Evolutionary conservation across 106 monocot species (phyloP).

Genomic region (Acorus calamus): DNA sequence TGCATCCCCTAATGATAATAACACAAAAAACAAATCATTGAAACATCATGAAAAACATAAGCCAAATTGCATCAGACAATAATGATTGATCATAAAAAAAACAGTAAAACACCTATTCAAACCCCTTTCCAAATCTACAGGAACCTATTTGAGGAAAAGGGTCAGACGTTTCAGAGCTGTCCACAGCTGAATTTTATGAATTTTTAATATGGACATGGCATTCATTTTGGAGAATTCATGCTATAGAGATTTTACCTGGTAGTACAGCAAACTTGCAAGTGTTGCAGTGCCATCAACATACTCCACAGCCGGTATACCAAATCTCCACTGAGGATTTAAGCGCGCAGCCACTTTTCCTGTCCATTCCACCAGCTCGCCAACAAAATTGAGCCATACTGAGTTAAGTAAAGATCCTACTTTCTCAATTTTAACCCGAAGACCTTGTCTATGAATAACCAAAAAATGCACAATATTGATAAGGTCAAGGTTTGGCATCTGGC

Average conservation of each 20-base stretch:
- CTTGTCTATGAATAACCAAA: constrained; percentile 82
- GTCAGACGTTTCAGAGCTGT: too few species aligned
- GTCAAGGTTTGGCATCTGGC: constrained; percentile 95
- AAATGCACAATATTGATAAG: constrained; percentile 81
- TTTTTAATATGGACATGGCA: too few species aligned
- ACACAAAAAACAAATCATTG: too few species aligned
- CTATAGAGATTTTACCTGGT: constrained; percentile 41
- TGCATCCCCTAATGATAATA: too few species aligned
- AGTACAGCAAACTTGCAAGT: constrained; percentile 71
- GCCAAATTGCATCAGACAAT: too few species aligned
- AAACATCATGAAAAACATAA: too few species aligned
- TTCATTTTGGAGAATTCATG: too few species aligned
- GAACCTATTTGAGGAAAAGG: too few species aligned
- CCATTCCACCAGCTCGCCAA: constrained; percentile 45
- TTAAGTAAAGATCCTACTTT: constrained; percentile 32
- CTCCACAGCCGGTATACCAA: constrained; percentile 44
- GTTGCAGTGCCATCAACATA: constrained; percentile 71
- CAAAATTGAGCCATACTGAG: constrained; percentile 33
- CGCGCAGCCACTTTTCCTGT: constrained; percentile 34
- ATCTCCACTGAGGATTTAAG: constrained; percentile 58
- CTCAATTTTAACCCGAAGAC: constrained; percentile 55
- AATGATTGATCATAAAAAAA: not conserved
- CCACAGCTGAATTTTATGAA: too few species aligned
- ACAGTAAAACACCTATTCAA: not conserved
- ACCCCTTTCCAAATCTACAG: too few species aligned